phyloP scores from a whole-genome alignment of 345 rosid species.

The Pugionium dolabratum region DNA sequence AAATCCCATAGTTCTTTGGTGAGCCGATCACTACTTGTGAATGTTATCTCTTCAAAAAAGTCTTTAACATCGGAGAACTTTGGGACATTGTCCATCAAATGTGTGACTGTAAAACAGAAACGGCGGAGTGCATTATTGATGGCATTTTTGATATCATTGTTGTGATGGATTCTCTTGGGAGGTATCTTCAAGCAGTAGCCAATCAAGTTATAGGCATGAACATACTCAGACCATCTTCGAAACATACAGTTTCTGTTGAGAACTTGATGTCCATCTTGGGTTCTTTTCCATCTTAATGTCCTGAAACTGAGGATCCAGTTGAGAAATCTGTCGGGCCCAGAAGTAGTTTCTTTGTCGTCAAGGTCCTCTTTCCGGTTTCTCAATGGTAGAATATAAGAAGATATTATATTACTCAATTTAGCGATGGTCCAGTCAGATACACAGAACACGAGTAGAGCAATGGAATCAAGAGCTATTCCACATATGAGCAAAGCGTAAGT shows the following conservation, averaged over 20 bases:
- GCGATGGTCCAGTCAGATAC: constrained; percentile 63
- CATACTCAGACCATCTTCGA: constrained; percentile 60
- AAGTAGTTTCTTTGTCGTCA: constrained; percentile 17
- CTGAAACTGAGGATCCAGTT: constrained; percentile 38
- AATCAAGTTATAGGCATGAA: constrained; percentile 53
- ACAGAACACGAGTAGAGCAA: constrained; percentile 51
- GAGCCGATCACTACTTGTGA: constrained; percentile 46
- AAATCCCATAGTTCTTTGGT: constrained; percentile 53
- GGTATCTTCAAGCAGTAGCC: constrained; percentile 47
- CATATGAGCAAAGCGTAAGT: constrained; percentile 59
- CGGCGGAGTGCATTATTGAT: no score
- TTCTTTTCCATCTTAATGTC: constrained; percentile 29
- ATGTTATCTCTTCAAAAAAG: constrained; percentile 40
- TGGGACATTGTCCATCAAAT: not conserved
- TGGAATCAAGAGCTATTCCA: constrained; percentile 54
- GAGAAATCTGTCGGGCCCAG: not conserved
- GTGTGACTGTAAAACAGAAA: no score
- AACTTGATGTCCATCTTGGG: constrained; percentile 19
- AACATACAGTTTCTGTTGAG: constrained; percentile 38
- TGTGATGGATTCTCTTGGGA: constrained; percentile 37
- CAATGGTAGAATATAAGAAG: no score
- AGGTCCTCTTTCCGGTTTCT: constrained; percentile 13
- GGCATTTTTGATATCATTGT: not conserved
- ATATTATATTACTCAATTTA: not conserved
- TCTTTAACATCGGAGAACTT: constrained; percentile 34